Evolutionary conservation across 306 rosid genomes (phyloP).

Genomic region (Macrotyloma uniflorum): DNA sequence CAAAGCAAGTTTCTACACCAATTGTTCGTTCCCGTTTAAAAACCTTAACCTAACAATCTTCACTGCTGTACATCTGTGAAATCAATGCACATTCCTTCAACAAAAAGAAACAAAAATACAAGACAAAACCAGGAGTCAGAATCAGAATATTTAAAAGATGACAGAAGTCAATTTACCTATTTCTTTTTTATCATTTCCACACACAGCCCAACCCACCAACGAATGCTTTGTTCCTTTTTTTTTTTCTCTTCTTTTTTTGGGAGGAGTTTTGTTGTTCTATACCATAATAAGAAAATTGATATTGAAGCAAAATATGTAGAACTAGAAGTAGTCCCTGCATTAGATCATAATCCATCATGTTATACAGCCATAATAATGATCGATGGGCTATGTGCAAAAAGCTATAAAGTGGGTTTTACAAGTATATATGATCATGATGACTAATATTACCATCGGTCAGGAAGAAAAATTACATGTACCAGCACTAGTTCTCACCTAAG

Average conservation of each 20-base stretch:
- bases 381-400: constrained; percentile 47
- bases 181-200: constrained; percentile 17
- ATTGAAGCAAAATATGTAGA: not conserved
- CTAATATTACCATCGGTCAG: constrained; percentile 47
- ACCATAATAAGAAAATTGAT: not conserved
- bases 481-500: constrained; percentile 41
- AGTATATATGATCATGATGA: constrained; percentile 34
- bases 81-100: constrained; percentile 71
- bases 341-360: constrained; percentile 41
- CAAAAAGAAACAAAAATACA: constrained; percentile 59
- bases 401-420: constrained; percentile 45
- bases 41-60: constrained; percentile 47
- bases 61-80: constrained; percentile 49
- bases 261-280: not conserved
- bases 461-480: constrained; percentile 50
- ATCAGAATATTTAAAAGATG: constrained; percentile 47
- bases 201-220: constrained; percentile 34
- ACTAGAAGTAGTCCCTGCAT: constrained; percentile 34
- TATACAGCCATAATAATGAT: constrained; percentile 27
- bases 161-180: constrained; percentile 34
- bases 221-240: not conserved
- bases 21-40: constrained; percentile 33
- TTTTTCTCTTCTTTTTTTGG: not conserved
- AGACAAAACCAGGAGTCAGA: constrained; percentile 61
- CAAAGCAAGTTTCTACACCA: constrained; percentile 37